phyloP scores from a whole-genome alignment of 1,284 basidiomycete genomes.

The Dichomitus squalens region DNA sequence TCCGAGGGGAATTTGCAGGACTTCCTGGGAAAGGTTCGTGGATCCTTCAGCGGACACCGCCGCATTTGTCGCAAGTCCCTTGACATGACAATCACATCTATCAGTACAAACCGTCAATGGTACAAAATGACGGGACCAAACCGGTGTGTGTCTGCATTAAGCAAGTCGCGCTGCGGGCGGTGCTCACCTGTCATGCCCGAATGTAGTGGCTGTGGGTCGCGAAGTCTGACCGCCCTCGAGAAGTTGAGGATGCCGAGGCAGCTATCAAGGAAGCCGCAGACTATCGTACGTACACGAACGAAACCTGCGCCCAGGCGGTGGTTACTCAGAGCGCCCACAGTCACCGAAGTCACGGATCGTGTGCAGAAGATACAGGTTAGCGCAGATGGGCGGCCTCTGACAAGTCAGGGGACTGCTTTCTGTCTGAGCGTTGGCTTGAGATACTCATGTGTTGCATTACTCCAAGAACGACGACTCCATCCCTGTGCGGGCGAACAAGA shows the following conservation, averaged over 20 bases:
- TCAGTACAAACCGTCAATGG: constrained; percentile 74
- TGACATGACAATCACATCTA: not conserved
- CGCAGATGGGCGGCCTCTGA: not conserved
- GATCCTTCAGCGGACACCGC: not conserved
- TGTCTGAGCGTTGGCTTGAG: not conserved
- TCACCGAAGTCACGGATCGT: constrained; percentile 55
- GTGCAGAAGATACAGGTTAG: constrained; percentile 62
- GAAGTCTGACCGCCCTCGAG: constrained; percentile 32
- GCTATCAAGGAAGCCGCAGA: constrained; percentile 50
- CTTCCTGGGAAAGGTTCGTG: constrained; percentile 49
- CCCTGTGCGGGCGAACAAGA: constrained; percentile 67
- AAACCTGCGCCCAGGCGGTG: not conserved
- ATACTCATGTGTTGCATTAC: constrained; percentile 2
- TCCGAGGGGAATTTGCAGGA: constrained; percentile 43
- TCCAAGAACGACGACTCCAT: constrained; percentile 63
- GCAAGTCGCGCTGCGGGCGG: not conserved
- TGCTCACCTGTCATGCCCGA: constrained; percentile 7
- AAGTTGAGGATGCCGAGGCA: constrained; percentile 30
- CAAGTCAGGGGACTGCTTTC: too few species aligned
- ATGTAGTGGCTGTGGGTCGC: constrained; percentile 70
- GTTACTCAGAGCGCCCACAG: constrained; percentile 36
- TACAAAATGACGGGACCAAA: constrained; percentile 72
- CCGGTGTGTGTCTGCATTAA: constrained; percentile 43
- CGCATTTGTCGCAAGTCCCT: not conserved
- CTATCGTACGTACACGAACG: constrained; percentile 42